These are phyloP conservation scores for Ceratobasidium sp. DNA, from an alignment of 1,284 basidiomycete genomes.

Conservation along the genomic window DNA sequence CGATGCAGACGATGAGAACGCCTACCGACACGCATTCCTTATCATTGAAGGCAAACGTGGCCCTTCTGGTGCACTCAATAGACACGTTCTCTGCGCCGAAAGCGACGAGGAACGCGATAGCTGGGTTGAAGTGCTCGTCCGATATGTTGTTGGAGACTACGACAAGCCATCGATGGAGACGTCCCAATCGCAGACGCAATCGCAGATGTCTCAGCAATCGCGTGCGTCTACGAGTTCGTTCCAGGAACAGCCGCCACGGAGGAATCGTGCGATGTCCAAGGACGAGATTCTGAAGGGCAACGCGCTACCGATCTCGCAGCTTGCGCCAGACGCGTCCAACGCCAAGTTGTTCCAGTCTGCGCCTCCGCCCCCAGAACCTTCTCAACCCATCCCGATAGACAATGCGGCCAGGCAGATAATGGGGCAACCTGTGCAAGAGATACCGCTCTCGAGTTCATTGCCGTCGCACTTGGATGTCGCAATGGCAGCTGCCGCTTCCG, in stretches of 20 bases:
- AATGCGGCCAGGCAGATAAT: constrained; percentile 56
- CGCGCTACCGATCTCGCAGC: constrained; percentile 69
- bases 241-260: constrained; percentile 30
- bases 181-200: constrained; percentile 34
- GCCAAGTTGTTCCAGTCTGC: constrained; percentile 68
- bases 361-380: constrained; percentile 54
- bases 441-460: constrained; percentile 65
- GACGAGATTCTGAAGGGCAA: constrained; percentile 71
- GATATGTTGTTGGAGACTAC: constrained; percentile 60
- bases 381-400: constrained; percentile 53
- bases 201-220: constrained; percentile 53
- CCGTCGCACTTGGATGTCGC: constrained; percentile 60
- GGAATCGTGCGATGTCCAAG: constrained; percentile 60
- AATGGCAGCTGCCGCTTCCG: constrained; percentile 50
- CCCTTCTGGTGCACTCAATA: constrained; percentile 73
- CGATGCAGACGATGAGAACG: constrained; percentile 82
- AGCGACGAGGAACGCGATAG: constrained; percentile 91
- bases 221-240: constrained; percentile 69
- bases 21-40: constrained; percentile 96
- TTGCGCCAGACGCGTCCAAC: constrained; percentile 65
- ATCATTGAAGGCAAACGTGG: constrained; percentile 87
- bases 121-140: constrained; percentile 94
- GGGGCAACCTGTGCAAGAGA: constrained; percentile 49
- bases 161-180: constrained; percentile 5
- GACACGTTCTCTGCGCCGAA: constrained; percentile 95